Base-by-base conservation (phyloP, 306 rosid genomes). In the Vicia sativa region DNA sequence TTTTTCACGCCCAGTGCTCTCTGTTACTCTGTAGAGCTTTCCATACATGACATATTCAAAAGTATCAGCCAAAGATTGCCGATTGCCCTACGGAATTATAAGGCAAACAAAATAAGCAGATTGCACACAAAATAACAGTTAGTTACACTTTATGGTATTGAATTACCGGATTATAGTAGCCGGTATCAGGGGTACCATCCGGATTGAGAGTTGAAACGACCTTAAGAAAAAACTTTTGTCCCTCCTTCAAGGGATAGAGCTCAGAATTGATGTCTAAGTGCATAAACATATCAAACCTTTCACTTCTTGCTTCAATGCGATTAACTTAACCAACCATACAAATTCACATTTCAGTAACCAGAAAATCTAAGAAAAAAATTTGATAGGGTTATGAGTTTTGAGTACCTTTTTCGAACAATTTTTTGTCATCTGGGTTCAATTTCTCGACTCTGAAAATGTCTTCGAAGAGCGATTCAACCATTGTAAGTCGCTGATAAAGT, bases 211-310 rank as follows among this genome's bases (percentile, higher is more conserved):
- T 88, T 12, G 97, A 82, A 68, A 81, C 88, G 19, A 90, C 81
- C 12, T 81, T 72, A 79, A 93, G 89, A 1, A 96, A 78, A 67
- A 93, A 90, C 35, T 90, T 93, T 73, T 93, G 96, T 53, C 96
- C 93, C 37, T 82, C 93, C 70, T 79, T 87, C 59, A 93, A 52
- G 0, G 90, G 88, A 58, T 90, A 93, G n/a, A 90, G 48, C 74
- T 93, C 96, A 7, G 97, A 72, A 69, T 86, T 86, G 71, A 93
- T 81, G 79, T 93, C 98, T 12, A 93, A 84, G 81, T 90, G 97
- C 98, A 90, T 85, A 87, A 86, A 90, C 97, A 93, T 93, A 70
- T 93, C 98, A 52, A 91, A 93, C 80, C 84, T 93, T 81, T 93
- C 97, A 73, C 97, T 90, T 74, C 81, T 87, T 12, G 96, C 98